A percentile compares a stretch with the other conserved stretches of the same genome.
These are phyloP conservation scores for Byssothecium circinans DNA, from an alignment of 2,329 filamentous ascomycete genomes.

Conservation along the genomic window DNA sequence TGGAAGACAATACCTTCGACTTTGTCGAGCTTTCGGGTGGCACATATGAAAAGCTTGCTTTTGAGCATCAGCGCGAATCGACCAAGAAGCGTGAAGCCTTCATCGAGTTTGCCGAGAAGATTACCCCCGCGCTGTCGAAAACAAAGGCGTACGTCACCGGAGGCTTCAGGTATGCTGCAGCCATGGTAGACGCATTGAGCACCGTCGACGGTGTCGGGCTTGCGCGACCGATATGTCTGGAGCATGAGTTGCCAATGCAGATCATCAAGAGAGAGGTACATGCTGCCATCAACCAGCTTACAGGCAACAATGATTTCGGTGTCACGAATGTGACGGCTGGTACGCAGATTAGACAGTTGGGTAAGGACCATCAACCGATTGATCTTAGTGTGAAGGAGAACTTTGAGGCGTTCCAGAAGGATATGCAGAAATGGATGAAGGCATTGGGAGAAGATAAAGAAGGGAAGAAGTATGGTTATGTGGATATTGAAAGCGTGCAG, in stretches of 20 bases:
- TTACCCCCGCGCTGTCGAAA: conserved; percentile 55
- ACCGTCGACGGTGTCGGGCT: conserved; percentile 64
- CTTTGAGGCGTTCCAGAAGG: conserved; percentile 52
- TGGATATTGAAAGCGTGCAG: conserved; percentile 46
- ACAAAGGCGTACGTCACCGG: conserved; percentile 63
- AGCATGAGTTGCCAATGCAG: conserved; percentile 50
- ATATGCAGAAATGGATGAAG: conserved; percentile 50
- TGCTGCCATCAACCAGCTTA: conserved; percentile 51
- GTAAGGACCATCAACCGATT: conserved; percentile 57
- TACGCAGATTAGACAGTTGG: conserved; percentile 56
- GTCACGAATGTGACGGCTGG: conserved; percentile 51
- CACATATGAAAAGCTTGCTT: conserved; percentile 59
- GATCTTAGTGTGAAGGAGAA: conserved; percentile 55
- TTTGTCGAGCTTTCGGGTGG: conserved; percentile 64
- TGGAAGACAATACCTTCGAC: conserved; percentile 56
- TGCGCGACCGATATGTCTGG: conserved; percentile 56
- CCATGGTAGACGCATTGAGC: conserved; percentile 61
- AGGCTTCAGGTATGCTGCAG: conserved; percentile 57
- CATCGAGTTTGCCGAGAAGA: conserved; percentile 61
- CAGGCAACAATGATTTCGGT: conserved; percentile 58
- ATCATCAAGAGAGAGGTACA: conserved; percentile 48
- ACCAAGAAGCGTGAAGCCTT: conserved; percentile 61
- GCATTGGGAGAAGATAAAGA: conserved; percentile 46
- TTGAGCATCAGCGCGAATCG: conserved; percentile 56
- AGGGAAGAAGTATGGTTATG: conserved; percentile 48